Base-by-base conservation (phyloP, 2,329 filamentous ascomycete species). In the Aspergillus tanneri region DNA sequence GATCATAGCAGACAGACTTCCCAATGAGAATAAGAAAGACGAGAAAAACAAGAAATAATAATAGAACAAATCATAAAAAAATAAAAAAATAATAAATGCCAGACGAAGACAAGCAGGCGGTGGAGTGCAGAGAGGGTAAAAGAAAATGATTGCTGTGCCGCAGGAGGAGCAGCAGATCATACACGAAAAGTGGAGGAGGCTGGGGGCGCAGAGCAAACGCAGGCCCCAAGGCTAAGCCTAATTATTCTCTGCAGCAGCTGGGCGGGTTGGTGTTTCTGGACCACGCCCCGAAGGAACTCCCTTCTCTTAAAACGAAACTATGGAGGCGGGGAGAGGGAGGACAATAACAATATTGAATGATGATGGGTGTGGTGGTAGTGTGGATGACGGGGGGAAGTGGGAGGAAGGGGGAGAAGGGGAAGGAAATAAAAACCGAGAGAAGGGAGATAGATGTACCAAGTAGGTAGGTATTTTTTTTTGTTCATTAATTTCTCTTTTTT, bases 81-180 rank as follows among this genome's bases (percentile, higher is more conserved):
- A 64, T 65, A 64, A 60, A 65, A 59, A 56, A 58, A 63, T 59
- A 64, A 63, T 21, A 44, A 45, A 62, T 51, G 41, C 49, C 39
- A 51, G 45, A 55, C 53, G 51, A 39, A 37, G 41, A 47, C 25
- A 39, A 16, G 45, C 46, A 37, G 56, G 44, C 46, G 54, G 52
- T 49, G 50, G 47, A 46, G 44, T 14, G 41, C 25, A n/a, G 42
- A 40, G 38, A 43, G 19, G 30, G 25, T 32, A 35, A 24, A 34
- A 21, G 34, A 25, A 39, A 41, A 49, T 52, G 48, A 52, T 51
- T 54, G 53, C 52, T 50, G 46, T 45, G 57, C 46, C 42, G 47
- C 41, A 46, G 52, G 38, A 46, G 50, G 44, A 45, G 54, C 41
- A 47, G 49, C 43, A 59, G 55, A 57, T 59, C 56, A 57, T 55